Percentiles rank a stretch among this genome's conserved stretches.
Evolutionary conservation across 108 stramenopile genomes (phyloP).

Genomic region (Cylindrotheca closterium): DNA sequence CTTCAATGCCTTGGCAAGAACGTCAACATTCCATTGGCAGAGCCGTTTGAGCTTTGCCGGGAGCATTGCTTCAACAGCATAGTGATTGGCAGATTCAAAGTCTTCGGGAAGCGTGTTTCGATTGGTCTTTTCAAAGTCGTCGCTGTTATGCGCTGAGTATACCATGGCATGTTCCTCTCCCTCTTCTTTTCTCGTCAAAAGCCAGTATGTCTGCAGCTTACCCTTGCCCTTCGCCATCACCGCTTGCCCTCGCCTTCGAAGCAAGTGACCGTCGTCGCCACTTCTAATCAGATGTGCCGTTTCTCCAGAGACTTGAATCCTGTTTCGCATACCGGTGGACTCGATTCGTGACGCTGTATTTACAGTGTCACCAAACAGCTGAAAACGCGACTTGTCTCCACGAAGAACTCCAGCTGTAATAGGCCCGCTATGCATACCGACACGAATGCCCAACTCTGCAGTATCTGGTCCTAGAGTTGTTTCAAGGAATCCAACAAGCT

Average conservation of each 20-base stretch:
- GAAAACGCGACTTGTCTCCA: slow-evolving; percentile 57
- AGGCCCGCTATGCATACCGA: slow-evolving; percentile 43
- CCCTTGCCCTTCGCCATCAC: slow-evolving; percentile 64
- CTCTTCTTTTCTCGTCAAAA: slow-evolving; percentile 10
- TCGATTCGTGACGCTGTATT: slow-evolving; percentile 58
- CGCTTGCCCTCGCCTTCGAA: slow-evolving; percentile 25
- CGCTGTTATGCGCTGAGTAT: neutral
- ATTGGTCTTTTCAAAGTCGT: neutral
- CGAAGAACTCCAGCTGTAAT: slow-evolving; percentile 62
- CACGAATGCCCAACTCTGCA: neutral
- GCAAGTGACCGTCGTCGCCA: slow-evolving; percentile 40
- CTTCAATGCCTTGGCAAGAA: slow-evolving; percentile 19
- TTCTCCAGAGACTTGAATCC: slow-evolving; percentile 46
- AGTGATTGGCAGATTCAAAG: neutral
- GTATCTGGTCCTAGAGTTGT: slow-evolving; percentile 24
- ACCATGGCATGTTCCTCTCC: neutral
- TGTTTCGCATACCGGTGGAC: slow-evolving; percentile 32
- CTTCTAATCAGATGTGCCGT: slow-evolving; percentile 40
- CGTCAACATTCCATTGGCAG: slow-evolving; percentile 35
- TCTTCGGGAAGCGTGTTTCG: neutral
- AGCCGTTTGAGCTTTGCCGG: slow-evolving; percentile 7
- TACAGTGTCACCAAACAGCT: slow-evolving; percentile 68
- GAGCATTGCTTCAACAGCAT: slow-evolving; percentile 1
- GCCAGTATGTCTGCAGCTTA: slow-evolving; percentile 54
- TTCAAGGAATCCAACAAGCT: slow-evolving; percentile 21